Base-by-base conservation (phyloP, 1,284 basidiomycete genomes). In the Pholiota adiposa region DNA sequence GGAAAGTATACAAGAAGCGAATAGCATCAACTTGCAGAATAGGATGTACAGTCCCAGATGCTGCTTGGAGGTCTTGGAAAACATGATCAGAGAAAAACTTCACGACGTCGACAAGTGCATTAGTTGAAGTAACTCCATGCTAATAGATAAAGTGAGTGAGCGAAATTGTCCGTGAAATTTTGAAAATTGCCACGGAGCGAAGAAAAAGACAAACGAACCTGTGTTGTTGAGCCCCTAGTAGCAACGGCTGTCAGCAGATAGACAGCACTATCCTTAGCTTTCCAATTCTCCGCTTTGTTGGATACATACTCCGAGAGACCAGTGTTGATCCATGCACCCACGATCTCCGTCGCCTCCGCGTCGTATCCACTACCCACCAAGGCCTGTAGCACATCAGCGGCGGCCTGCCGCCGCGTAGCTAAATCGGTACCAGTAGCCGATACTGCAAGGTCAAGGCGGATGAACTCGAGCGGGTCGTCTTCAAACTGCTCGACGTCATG, bases 1-100 rank as follows among this genome's bases (percentile, higher is more conserved):
- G 84, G 86, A 99, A 99, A 0, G 94, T 97, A 71, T 94, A 85
- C 53, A 97, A 75, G 78, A 94, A 97, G 57, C 94, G 90, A 73
- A 99, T 98, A 3, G 96, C 96, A 73, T 98, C 96, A 34, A 97
- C 96, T 70, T 96, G 94, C 41, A 99, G 80, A 67, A 99, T 94
- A 4, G 96, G 92, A 70, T 97, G 90, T 0, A 93, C 89, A 14
- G 80, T 77, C 1, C 86, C 85, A 3, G 83, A 79, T 0, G 79
- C 76, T 1, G 91, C 89, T 72, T 96, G 90, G 44, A 98, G 77
- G 74, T 99, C 97, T 65, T 89, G 80, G 70, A 91, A 93, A 14
- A 99, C 91, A 72, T 98, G 88, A 50, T 96, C 88, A 11, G 92
- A 93, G 78, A 99, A 99, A 81, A 98, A 98, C 65, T 94, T 84